These are phyloP conservation scores for Tulasnella sp. DNA, from an alignment of 768 basidiomycete species.

Conservation along the genomic window DNA sequence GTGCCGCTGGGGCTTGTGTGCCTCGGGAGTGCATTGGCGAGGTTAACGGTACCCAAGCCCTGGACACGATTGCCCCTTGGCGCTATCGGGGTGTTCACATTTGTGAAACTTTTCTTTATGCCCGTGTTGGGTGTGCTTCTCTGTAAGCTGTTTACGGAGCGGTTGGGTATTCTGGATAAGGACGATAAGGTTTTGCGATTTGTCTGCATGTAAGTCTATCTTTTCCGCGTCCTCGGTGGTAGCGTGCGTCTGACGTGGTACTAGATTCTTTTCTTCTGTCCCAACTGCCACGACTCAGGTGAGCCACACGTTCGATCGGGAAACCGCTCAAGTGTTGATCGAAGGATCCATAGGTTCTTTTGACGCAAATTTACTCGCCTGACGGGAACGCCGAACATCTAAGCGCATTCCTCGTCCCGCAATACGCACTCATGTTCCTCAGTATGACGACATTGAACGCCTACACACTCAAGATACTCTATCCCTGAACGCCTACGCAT, in stretches of 20 bases:
- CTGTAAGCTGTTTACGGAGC: conserved; percentile 35
- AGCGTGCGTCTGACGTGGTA: background rate
- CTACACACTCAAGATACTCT: conserved; percentile 30
- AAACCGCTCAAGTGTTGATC: too few species aligned
- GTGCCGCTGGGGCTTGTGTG: conserved; percentile 52
- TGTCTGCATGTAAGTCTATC: conserved; percentile 47
- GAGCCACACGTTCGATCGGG: background rate
- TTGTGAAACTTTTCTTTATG: conserved; percentile 43
- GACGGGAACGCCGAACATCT: conserved; percentile 52
- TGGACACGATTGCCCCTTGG: conserved; percentile 32
- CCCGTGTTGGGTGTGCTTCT: conserved; percentile 52
- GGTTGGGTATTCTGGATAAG: conserved; percentile 34
- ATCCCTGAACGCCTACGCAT: too few species aligned
- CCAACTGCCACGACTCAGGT: conserved; percentile 53
- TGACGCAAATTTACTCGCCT: conserved; percentile 55
- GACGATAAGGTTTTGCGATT: conserved; percentile 50
- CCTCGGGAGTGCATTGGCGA: conserved; percentile 50
- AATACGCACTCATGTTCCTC: conserved; percentile 33
- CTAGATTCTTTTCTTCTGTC: conserved; percentile 46
- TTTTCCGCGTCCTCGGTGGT: background rate
- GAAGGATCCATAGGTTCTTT: conserved; percentile 34
- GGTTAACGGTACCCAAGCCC: conserved; percentile 38
- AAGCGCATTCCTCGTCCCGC: conserved; percentile 51
- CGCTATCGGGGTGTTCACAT: conserved; percentile 41
- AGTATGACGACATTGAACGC: conserved; percentile 31